Evolutionary conservation across 2,329 filamentous ascomycete species (phyloP).

Genomic region (Neonectria faginata): DNA sequence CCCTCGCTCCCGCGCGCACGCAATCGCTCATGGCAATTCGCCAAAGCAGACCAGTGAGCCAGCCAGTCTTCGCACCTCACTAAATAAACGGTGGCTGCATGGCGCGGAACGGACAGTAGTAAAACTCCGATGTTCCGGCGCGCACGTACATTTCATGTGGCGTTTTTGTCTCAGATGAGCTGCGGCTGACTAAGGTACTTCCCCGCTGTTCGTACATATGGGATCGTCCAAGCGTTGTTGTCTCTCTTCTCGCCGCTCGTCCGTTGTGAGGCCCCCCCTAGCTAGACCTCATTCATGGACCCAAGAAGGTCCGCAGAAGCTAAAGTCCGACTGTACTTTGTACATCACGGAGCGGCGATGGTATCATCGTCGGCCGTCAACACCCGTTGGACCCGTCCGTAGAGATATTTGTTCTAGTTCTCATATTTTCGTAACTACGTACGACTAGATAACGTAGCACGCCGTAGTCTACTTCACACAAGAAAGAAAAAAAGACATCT

Average conservation of each 20-base stretch:
- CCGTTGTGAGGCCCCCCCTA: constrained; percentile 4
- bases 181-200: not conserved
- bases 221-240: constrained; percentile 33
- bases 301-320: constrained; percentile 15
- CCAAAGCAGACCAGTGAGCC: not conserved
- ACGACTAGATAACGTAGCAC: not conserved
- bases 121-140: constrained; percentile 14
- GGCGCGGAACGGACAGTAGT: constrained; percentile 12
- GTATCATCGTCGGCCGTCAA: constrained; percentile 7
- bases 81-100: constrained; percentile 8
- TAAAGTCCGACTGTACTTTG: constrained; percentile 6
- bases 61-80: not conserved
- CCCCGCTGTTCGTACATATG: not conserved
- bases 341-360: constrained; percentile 6
- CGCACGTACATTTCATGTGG: not conserved
- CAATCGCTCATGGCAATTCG: constrained; percentile 18
- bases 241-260: constrained; percentile 29
- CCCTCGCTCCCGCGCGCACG: constrained; percentile 4
- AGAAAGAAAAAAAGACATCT: not conserved
- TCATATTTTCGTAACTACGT: not conserved
- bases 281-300: constrained; percentile 5
- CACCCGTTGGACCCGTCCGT: constrained; percentile 3
- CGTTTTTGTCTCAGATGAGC: not conserved
- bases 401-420: not conserved
- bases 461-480: too few species aligned